phyloP scores from a whole-genome alignment of 352 stramenopile genomes.

The Lagenidium giganteum region DNA sequence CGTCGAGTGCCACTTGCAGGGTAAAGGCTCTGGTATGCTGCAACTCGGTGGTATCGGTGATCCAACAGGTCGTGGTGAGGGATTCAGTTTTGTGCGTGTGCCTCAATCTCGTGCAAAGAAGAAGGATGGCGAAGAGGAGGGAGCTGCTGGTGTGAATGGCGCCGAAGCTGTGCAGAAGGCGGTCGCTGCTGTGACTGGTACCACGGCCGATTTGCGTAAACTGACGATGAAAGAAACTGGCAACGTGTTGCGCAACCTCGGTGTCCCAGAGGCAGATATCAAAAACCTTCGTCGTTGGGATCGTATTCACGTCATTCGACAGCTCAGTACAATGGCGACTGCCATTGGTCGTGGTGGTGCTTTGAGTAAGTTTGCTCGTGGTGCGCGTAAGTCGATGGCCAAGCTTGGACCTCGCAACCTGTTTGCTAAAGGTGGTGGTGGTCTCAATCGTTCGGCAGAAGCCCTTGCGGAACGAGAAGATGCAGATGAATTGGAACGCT shows the following conservation, averaged over 20 bases:
- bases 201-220: slow-evolving; percentile 79
- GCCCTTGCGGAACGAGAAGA: slow-evolving; percentile 73
- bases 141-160: slow-evolving; percentile 20
- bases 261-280: slow-evolving; percentile 74
- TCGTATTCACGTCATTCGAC: slow-evolving; percentile 75
- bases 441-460: slow-evolving; percentile 72
- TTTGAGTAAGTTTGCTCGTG: slow-evolving; percentile 79
- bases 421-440: slow-evolving; percentile 68
- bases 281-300: slow-evolving; percentile 81
- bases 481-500: slow-evolving; percentile 62
- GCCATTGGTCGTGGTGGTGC: slow-evolving; percentile 63
- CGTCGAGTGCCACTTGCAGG: slow-evolving; percentile 80
- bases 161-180: slow-evolving; percentile 74
- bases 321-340: slow-evolving; percentile 70
- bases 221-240: slow-evolving; percentile 85
- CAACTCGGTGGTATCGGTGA: slow-evolving; percentile 77
- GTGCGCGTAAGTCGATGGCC: slow-evolving; percentile 66
- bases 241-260: slow-evolving; percentile 74
- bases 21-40: slow-evolving; percentile 81
- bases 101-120: slow-evolving; percentile 76
- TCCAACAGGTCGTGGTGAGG: slow-evolving; percentile 74
- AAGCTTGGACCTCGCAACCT: slow-evolving; percentile 72
- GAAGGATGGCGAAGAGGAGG: slow-evolving; percentile 72
- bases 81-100: slow-evolving; percentile 81
- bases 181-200: slow-evolving; percentile 73